Base-by-base conservation (phyloP, 2,329 filamentous ascomycete genomes). In the Cadophora gregata region DNA sequence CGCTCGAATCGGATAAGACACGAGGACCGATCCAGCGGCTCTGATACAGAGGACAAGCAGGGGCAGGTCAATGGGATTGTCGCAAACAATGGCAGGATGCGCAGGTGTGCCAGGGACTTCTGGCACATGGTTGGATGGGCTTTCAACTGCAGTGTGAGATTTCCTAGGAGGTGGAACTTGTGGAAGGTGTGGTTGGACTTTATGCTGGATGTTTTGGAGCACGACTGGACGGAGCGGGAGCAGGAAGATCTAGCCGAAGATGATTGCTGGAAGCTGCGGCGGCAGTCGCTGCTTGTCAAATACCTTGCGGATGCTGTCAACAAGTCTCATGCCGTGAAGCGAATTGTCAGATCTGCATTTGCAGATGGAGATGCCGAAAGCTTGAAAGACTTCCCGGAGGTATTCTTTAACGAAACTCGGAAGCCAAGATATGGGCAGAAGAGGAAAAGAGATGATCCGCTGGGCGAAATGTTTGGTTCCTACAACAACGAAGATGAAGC, bases 111-210 rank as follows among this genome's bases (percentile, higher is more conserved):
- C 0, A 88, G 92, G 68, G 93, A 97, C 75, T 96, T 98, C 74
- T 99, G 96, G 93, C 86, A 89, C 50, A 86, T 92, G 0, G 85
- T 96, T 0, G 96, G 95, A 3, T 98, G 96, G 96, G 91, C 92
- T 0, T 93, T 98, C 77, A 96, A 95, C 76, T 98, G 95, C 80
- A 94, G 93, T 61, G 85, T 91, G 1, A 78, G 85, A 36, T 84
- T 95, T 72, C 88, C 88, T 1, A 84, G 86, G 48, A 85, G 95
- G 24, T 98, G 96, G 95, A 85, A 83, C 59, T 85, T 89, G 75
- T 98, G 94, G 93, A 88, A 85, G 72, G 79, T 87, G 8, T 97
- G 93, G 91, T 81, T 98, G 16, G 86, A 89, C 38, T 89, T 91
- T 68, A 90, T 97, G 84, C 78, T 96, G 5, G 90, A 94, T 73